phyloP scores from a whole-genome alignment of 139 green algal species.

The Picochlorum costavermella region DNA sequence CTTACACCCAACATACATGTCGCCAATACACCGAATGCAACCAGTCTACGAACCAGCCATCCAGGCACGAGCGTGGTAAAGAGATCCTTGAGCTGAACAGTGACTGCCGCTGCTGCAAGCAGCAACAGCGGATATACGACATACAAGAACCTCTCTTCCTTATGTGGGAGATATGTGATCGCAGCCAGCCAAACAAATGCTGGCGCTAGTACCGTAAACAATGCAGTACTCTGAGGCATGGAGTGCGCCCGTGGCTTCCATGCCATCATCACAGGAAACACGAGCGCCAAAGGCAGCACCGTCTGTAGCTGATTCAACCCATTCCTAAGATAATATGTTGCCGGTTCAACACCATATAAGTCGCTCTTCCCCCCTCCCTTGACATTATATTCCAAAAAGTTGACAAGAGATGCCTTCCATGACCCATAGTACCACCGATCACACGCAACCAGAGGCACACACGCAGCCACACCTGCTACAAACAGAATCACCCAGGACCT shows the following conservation, averaged over 20 bases:
- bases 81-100: conserved; percentile 8
- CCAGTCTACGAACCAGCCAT: not conserved
- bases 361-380: conserved; percentile 52
- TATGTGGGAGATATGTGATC: conserved; percentile 68
- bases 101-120: conserved; percentile 41
- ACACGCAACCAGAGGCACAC: conserved; percentile 21
- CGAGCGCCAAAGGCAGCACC: conserved; percentile 40
- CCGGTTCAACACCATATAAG: conserved; percentile 66
- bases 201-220: conserved; percentile 16
- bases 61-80: not conserved
- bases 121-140: conserved; percentile 61
- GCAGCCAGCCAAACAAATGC: conserved; percentile 58
- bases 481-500: conserved; percentile 10
- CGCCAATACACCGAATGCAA: conserved; percentile 3
- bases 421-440: conserved; percentile 41
- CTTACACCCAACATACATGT: conserved; percentile 21
- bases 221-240: too few relatives aligned
- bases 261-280: conserved; percentile 10
- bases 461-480: conserved; percentile 9
- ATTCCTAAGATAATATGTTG: conserved; percentile 70
- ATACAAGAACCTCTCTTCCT: conserved; percentile 79
- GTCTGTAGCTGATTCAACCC: conserved; percentile 44
- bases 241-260: too few relatives aligned
- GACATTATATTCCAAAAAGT: conserved; percentile 72
- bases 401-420: conserved; percentile 59